Evolutionary conservation across 176 grass and related monocot species (phyloP).

Genomic region (Alloteropsis semialata): DNA sequence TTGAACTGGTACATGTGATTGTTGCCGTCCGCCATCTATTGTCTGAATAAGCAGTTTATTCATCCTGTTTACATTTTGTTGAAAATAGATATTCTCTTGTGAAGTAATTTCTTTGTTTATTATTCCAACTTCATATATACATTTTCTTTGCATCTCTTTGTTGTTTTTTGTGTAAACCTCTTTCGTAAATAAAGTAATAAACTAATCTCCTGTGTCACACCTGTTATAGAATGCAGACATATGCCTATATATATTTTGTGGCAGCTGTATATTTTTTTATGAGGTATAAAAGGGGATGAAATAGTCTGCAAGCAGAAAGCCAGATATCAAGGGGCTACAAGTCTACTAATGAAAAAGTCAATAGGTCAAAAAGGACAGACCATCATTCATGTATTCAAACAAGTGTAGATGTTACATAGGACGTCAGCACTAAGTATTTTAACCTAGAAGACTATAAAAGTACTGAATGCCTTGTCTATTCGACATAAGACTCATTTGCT

Average conservation of each 20-base stretch:
- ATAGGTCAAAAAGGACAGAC: not conserved
- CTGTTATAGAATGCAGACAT: not conserved
- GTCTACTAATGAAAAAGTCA: not conserved
- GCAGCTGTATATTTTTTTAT: too few species aligned
- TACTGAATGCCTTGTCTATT: not conserved
- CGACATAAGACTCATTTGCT: not conserved
- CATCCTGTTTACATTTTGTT: not conserved
- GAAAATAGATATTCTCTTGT: not conserved
- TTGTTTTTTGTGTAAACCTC: not conserved
- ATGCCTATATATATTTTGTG: not conserved
- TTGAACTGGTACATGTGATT: not conserved
- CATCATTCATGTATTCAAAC: not conserved
- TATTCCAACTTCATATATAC: too few species aligned
- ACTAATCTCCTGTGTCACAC: not conserved
- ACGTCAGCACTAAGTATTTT: not conserved
- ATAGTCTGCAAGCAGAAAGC: not conserved
- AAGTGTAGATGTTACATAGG: not conserved
- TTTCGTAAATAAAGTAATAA: not conserved
- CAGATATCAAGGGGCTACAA: not conserved
- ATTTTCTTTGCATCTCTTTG: not conserved
- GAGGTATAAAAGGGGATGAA: not conserved
- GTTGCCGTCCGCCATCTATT: not conserved
- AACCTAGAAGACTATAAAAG: not conserved
- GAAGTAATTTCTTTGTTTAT: not conserved
- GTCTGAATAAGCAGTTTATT: not conserved